Evolutionary conservation across 2,329 filamentous ascomycete genomes (phyloP).

Genomic region (Periglandula ipomoeae): DNA sequence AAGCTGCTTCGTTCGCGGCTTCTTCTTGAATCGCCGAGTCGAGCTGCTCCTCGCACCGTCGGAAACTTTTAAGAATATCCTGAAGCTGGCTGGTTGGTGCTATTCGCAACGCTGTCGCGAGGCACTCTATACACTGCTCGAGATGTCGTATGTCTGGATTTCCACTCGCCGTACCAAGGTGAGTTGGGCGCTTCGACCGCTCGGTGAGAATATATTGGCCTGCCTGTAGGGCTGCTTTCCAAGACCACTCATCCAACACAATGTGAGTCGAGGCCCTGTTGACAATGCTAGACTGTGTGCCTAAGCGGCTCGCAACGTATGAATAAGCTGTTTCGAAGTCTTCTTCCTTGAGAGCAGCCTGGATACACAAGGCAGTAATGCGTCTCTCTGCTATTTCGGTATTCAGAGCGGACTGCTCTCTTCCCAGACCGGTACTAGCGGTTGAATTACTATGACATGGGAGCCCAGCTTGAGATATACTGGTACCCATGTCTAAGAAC

Average conservation of each 20-base stretch:
- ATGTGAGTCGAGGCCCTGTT: neutral
- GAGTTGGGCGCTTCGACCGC: conserved; percentile 45
- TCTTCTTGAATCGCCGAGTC: conserved; percentile 58
- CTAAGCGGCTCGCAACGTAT: conserved; percentile 65
- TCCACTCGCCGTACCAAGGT: conserved; percentile 49
- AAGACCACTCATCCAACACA: conserved; percentile 58
- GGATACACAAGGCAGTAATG: conserved; percentile 71
- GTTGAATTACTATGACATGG: conserved; percentile 9
- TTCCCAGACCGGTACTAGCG: neutral
- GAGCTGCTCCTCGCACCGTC: conserved; percentile 70
- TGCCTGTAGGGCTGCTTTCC: conserved; percentile 70
- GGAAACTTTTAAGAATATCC: conserved; percentile 66
- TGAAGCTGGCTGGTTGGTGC: conserved; percentile 62
- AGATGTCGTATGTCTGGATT: conserved; percentile 59
- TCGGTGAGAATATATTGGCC: conserved; percentile 59
- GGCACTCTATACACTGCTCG: conserved; percentile 72
- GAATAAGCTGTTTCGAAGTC: conserved; percentile 84
- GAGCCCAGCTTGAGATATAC: conserved; percentile 55
- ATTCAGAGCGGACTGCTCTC: conserved; percentile 12
- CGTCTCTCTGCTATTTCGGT: conserved; percentile 47
- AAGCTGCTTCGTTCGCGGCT: conserved; percentile 57
- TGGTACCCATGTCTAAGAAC: conserved; percentile 57
- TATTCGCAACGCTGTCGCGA: conserved; percentile 65
- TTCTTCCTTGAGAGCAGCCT: conserved; percentile 65
- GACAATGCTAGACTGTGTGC: conserved; percentile 16